Evolutionary conservation across 345 rosid genomes (phyloP).

Genomic region (Sonneratia alba): DNA sequence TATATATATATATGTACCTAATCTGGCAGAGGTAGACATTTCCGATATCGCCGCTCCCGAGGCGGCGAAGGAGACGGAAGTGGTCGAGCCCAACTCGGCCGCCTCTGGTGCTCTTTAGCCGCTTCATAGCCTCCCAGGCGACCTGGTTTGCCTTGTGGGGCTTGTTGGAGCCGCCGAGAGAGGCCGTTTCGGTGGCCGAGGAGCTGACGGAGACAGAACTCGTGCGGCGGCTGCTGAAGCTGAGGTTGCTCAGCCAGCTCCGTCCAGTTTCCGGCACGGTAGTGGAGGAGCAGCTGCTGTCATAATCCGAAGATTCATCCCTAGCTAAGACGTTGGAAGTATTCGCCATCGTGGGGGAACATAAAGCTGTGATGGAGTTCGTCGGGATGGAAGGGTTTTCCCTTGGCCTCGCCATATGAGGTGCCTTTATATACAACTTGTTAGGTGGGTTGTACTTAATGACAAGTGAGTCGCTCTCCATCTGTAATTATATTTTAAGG

Average conservation of each 20-base stretch:
- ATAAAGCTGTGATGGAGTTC: not conserved
- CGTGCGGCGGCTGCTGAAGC: conserved; percentile 68
- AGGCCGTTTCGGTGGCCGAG: conserved; percentile 21
- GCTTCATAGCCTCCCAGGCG: conserved; percentile 78
- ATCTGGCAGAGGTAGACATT: conserved; percentile 91
- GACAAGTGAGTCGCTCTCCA: too few relatives aligned
- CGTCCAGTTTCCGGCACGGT: conserved; percentile 68
- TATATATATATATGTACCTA: conserved; percentile 16
- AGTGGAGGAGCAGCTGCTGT: conserved; percentile 22
- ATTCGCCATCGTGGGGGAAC: not conserved
- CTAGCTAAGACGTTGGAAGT: conserved; percentile 2
- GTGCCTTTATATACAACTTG: not conserved
- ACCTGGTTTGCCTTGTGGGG: conserved; percentile 96
- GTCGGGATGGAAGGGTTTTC: not conserved
- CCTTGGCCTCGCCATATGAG: not conserved
- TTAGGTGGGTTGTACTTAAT: not conserved
- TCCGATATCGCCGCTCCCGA: conserved; percentile 88
- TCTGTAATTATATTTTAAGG: too few relatives aligned
- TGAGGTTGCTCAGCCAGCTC: conserved; percentile 78
- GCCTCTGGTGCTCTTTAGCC: conserved; percentile 29
- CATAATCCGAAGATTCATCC: conserved; percentile 10
- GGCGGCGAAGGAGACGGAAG: conserved; percentile 63
- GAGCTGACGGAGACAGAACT: conserved; percentile 57
- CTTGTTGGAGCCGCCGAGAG: conserved; percentile 21
- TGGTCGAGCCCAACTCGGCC: conserved; percentile 80